Evolutionary conservation across 2,329 filamentous ascomycete species (phyloP).

Genomic region (Apiospora rasikravindrae): DNA sequence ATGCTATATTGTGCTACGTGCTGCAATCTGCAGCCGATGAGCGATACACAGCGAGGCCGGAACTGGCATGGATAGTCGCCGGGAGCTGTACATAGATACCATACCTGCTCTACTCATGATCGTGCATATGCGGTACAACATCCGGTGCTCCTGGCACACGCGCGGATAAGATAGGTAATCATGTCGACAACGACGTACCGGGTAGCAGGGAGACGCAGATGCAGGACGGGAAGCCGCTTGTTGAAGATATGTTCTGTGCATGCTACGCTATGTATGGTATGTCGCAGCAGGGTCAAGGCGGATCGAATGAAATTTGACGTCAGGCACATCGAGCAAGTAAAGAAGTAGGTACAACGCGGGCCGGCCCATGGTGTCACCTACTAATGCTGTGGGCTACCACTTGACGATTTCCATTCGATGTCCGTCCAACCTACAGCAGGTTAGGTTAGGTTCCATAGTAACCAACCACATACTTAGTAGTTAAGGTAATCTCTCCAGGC

Average conservation of each 20-base stretch:
- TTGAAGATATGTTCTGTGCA: not conserved
- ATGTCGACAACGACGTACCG: not conserved
- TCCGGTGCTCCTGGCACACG: not conserved
- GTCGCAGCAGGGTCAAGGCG: not conserved
- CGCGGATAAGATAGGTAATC: not conserved
- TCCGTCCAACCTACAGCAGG: too few species aligned
- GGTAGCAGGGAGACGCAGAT: not conserved
- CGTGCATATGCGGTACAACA: not conserved
- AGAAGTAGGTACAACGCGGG: not conserved
- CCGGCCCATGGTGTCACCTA: constrained; percentile 4
- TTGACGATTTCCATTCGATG: too few species aligned
- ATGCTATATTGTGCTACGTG: not conserved
- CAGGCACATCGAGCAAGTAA: not conserved
- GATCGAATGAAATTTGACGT: not conserved
- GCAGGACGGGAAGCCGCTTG: not conserved
- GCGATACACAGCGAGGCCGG: not conserved
- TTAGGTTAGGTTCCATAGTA: too few species aligned
- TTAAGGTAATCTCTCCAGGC: not conserved
- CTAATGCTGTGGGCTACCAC: not conserved
- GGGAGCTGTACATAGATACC: not conserved
- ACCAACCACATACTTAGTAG: too few species aligned
- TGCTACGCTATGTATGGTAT: not conserved
- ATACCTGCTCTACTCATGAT: not conserved
- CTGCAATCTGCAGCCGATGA: not conserved
- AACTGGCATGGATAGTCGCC: not conserved